Evolutionary conservation across 257 asterid genomes (phyloP).

Genomic region (Parsonsia alboflavescens): DNA sequence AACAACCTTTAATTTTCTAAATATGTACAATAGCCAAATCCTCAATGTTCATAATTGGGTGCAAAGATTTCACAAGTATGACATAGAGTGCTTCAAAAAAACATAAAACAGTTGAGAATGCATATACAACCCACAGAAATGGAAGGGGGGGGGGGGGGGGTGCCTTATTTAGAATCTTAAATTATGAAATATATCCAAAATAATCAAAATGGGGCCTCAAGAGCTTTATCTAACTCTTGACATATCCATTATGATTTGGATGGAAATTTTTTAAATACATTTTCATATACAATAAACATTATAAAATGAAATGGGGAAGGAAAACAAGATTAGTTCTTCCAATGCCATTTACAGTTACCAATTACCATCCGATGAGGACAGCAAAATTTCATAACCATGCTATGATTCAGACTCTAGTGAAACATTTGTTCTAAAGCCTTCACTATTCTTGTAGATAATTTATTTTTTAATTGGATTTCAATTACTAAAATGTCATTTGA

Average conservation of each 20-base stretch:
- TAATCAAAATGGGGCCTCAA: not conserved
- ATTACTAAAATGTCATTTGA: not conserved
- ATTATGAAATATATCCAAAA: not conserved
- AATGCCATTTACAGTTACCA: not conserved
- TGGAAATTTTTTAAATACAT: not conserved
- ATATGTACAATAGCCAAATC: not conserved
- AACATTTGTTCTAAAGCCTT: not conserved
- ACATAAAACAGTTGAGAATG: no score
- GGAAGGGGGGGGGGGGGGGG: no score
- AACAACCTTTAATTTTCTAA: not conserved
- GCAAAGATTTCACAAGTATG: not conserved
- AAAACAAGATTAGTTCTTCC: not conserved
- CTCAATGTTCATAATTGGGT: not conserved
- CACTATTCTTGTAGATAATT: not conserved
- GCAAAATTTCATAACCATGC: not conserved
- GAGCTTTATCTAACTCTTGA: not conserved
- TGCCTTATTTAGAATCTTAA: not conserved
- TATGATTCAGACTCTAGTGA: no score
- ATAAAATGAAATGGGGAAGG: not conserved
- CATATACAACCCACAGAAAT: no score
- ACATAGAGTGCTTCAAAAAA: not conserved
- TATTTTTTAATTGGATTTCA: not conserved
- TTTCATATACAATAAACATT: no score
- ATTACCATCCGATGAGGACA: not conserved
- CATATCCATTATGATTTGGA: not conserved